Evolutionary conservation across 306 rosid genomes (phyloP).

Genomic region (Glycyrrhiza uralensis): DNA sequence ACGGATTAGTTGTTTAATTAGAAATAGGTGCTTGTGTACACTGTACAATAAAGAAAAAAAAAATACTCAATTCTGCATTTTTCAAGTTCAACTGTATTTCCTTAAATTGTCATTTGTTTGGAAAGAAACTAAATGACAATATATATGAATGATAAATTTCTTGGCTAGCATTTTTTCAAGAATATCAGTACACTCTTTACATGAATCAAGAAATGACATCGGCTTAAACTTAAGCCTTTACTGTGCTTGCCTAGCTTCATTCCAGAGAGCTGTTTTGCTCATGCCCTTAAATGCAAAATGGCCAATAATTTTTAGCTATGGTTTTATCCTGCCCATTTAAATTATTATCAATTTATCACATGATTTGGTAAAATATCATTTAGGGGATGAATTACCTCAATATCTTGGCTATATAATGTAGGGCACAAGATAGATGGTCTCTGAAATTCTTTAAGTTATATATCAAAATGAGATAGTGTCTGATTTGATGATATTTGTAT

Average conservation of each 20-base stretch:
- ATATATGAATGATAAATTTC: too few species aligned
- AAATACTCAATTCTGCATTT: neutral
- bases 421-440: constrained; percentile 1
- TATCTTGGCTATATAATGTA: neutral
- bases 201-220: neutral
- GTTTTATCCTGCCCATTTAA: neutral
- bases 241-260: neutral
- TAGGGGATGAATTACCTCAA: neutral
- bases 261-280: neutral
- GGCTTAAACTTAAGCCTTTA: neutral
- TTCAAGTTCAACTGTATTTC: neutral
- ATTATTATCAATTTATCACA: neutral
- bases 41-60: too few species aligned
- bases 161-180: neutral
- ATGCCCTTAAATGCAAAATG: neutral
- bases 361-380: neutral
- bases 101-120: neutral
- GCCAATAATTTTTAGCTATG: neutral
- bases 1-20: too few species aligned
- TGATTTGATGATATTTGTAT: neutral
- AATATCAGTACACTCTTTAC: neutral
- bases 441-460: neutral
- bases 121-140: neutral
- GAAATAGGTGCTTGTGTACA: too few species aligned
- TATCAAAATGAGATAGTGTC: neutral